phyloP scores from a whole-genome alignment of 352 stramenopile species.

The Phytophthora lateralis region DNA sequence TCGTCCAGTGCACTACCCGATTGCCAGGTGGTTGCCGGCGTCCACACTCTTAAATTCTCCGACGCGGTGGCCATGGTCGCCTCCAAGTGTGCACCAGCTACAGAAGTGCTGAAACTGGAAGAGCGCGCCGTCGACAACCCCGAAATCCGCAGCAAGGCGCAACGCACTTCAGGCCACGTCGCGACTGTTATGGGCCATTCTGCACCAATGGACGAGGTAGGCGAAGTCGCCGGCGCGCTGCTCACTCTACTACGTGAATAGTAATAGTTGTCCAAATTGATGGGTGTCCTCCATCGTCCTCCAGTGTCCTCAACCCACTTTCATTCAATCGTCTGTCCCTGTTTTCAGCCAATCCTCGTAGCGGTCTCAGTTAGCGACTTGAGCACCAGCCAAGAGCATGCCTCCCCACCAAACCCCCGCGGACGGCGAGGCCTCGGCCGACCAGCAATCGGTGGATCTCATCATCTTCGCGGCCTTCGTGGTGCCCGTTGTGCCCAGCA shows the following conservation, averaged over 20 bases:
- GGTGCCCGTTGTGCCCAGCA: slow-evolving; percentile 78
- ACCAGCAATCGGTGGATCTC: slow-evolving; percentile 57
- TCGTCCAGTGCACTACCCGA: not conserved
- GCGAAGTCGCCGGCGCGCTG: slow-evolving; percentile 1
- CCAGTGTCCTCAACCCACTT: slow-evolving; percentile 4
- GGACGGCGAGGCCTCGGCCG: slow-evolving; percentile 2
- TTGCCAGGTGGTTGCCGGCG: not conserved
- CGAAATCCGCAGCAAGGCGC: slow-evolving; percentile 5
- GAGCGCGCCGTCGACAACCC: slow-evolving; percentile 23
- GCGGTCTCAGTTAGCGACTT: not conserved
- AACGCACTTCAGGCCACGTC: slow-evolving; percentile 15
- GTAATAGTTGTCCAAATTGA: slow-evolving; percentile 1
- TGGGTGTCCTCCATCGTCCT: not conserved
- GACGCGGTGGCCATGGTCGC: slow-evolving; percentile 1
- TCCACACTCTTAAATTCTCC: not conserved
- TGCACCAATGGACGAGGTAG: slow-evolving; percentile 23
- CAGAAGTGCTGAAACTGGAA: slow-evolving; percentile 9
- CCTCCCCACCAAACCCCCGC: slow-evolving; percentile 25
- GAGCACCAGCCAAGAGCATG: slow-evolving; percentile 18
- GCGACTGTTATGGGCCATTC: slow-evolving; percentile 22
- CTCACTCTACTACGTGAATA: slow-evolving; percentile 18
- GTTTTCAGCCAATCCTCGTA: not conserved
- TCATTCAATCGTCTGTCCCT: slow-evolving; percentile 3
- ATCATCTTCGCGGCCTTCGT: slow-evolving; percentile 81
- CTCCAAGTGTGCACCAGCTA: slow-evolving; percentile 3